Evolutionary conservation across 2,329 filamentous ascomycete species (phyloP).

Genomic region (Colletotrichum tropicicola): DNA sequence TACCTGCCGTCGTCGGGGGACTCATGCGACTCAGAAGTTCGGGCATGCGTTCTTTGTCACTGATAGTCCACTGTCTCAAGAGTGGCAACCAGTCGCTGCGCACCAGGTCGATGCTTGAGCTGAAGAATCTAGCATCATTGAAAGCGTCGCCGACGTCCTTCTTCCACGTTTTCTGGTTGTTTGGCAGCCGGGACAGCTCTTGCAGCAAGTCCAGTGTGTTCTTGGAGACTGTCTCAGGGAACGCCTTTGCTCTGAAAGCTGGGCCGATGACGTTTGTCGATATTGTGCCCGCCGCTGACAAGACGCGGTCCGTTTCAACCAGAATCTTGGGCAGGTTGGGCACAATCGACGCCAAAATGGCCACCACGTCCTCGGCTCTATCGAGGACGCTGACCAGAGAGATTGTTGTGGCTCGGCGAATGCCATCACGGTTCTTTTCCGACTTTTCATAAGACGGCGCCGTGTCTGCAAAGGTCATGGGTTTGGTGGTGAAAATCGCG

Average conservation of each 20-base stretch:
- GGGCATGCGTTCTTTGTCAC: slow-evolving; percentile 87
- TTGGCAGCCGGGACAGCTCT: slow-evolving; percentile 79
- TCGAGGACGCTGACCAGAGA: slow-evolving; percentile 46
- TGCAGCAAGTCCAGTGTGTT: slow-evolving; percentile 78
- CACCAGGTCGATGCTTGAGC: slow-evolving; percentile 71
- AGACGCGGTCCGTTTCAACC: slow-evolving; percentile 84
- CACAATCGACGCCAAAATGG: slow-evolving; percentile 80
- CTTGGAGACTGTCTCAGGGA: slow-evolving; percentile 84
- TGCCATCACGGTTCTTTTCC: slow-evolving; percentile 49
- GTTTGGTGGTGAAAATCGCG: slow-evolving; percentile 92
- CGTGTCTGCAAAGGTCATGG: slow-evolving; percentile 74
- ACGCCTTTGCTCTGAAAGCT: slow-evolving; percentile 82
- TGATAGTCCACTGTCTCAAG: slow-evolving; percentile 82
- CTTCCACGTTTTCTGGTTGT: slow-evolving; percentile 89
- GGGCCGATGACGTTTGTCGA: slow-evolving; percentile 86
- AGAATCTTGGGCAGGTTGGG: slow-evolving; percentile 85
- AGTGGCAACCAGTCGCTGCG: slow-evolving; percentile 83
- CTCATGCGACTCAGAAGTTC: slow-evolving; percentile 83
- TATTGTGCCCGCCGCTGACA: slow-evolving; percentile 80
- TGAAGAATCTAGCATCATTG: slow-evolving; percentile 88
- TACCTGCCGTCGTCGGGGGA: slow-evolving; percentile 89
- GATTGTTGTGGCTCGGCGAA: slow-evolving; percentile 44
- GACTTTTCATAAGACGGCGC: slow-evolving; percentile 44
- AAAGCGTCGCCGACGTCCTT: slow-evolving; percentile 93
- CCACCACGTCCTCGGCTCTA: slow-evolving; percentile 78